Percentiles rank a stretch among this genome's conserved stretches.
Evolutionary conservation across 2,329 filamentous ascomycete genomes (phyloP).

Genomic region (Amesomyces nigricolor): DNA sequence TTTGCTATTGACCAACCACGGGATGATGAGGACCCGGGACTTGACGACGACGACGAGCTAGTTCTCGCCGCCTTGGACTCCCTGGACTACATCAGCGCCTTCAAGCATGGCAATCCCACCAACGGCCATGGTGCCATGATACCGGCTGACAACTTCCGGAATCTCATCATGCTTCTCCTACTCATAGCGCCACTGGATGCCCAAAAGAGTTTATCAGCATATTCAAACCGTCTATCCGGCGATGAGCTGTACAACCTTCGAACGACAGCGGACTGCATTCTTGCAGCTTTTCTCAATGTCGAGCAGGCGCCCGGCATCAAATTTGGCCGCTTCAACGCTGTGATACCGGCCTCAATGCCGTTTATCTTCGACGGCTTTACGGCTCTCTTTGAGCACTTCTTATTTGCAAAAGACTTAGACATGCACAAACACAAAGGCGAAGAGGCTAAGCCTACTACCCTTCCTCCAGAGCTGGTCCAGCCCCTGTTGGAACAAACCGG

Average conservation of each 20-base stretch:
- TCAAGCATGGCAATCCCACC: slow-evolving; percentile 46
- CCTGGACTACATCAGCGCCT: slow-evolving; percentile 58
- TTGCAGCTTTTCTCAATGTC: slow-evolving; percentile 60
- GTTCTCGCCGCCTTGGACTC: slow-evolving; percentile 64
- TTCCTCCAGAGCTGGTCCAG: slow-evolving; percentile 32
- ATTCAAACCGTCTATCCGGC: slow-evolving; percentile 51
- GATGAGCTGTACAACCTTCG: slow-evolving; percentile 54
- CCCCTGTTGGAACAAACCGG: slow-evolving; percentile 48
- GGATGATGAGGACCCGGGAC: slow-evolving; percentile 39
- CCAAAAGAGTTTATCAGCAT: slow-evolving; percentile 59
- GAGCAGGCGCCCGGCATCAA: slow-evolving; percentile 59
- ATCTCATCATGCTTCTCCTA: slow-evolving; percentile 64
- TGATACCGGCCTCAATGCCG: slow-evolving; percentile 56
- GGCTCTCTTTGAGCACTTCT: slow-evolving; percentile 66
- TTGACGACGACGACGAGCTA: slow-evolving; percentile 52
- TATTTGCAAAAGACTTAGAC: slow-evolving; percentile 67
- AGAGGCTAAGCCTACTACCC: slow-evolving; percentile 9
- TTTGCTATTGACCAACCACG: slow-evolving; percentile 36
- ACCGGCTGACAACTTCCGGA: slow-evolving; percentile 66
- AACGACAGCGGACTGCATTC: slow-evolving; percentile 56
- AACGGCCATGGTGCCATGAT: slow-evolving; percentile 61
- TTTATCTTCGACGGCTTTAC: slow-evolving; percentile 63
- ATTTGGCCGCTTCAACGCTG: slow-evolving; percentile 54
- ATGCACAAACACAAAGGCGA: slow-evolving; percentile 49
- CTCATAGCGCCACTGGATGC: slow-evolving; percentile 59